These are phyloP conservation scores for Venturia nashicola DNA, from an alignment of 2,329 filamentous ascomycete genomes.

Conservation along the genomic window DNA sequence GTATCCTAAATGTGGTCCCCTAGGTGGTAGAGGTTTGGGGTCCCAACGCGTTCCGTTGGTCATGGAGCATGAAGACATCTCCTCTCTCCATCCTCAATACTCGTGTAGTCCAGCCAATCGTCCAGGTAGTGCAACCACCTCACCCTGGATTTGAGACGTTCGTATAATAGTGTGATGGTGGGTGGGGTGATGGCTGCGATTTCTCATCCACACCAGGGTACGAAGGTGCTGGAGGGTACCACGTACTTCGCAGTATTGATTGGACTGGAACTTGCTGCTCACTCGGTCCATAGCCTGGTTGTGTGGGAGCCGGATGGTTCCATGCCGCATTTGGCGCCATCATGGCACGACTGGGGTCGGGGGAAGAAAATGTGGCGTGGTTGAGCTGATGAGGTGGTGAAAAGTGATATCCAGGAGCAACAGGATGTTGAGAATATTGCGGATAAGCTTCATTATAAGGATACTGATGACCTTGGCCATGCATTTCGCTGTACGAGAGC, in stretches of 20 bases:
- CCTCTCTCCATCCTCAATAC: not conserved
- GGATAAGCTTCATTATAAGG: not conserved
- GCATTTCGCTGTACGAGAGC: not conserved
- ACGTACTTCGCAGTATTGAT: not conserved
- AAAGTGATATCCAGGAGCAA: not conserved
- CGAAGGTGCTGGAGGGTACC: not conserved
- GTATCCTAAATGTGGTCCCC: not conserved
- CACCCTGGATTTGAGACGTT: constrained; percentile 1
- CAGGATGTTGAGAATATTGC: not conserved
- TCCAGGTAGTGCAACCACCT: not conserved
- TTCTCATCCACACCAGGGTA: not conserved
- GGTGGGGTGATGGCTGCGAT: not conserved
- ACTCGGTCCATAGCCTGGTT: not conserved
- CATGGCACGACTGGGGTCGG: not conserved
- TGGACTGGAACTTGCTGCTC: not conserved
- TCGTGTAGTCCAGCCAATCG: not conserved
- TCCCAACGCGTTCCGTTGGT: not conserved
- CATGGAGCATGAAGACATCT: not conserved
- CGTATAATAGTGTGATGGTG: not conserved
- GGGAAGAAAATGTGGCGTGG: not conserved
- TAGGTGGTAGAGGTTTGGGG: not conserved
- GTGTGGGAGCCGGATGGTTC: not conserved
- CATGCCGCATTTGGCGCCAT: not conserved
- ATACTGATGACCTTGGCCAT: not conserved
- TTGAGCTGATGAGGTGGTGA: not conserved